Evolutionary conservation across 495 filamentous ascomycete species (phyloP), one percentile per base, ranked within the genome.

Genomic region (Talaromyces liani): DNA sequence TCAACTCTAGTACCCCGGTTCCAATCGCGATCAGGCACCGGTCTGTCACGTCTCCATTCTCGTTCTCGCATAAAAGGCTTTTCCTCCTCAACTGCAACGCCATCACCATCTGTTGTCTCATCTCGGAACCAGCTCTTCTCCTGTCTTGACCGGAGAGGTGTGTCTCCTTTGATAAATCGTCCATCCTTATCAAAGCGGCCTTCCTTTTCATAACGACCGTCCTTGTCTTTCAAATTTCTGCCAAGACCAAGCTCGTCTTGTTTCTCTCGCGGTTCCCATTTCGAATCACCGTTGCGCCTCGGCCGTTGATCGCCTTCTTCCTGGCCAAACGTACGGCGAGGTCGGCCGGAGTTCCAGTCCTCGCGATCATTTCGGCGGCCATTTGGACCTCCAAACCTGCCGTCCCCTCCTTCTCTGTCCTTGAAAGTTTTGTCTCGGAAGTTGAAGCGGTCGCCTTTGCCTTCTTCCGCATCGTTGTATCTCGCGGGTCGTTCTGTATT

Each of bases 21-120:
- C 71, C 87, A 87, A 59, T 90, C 89, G 58, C 87, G 83, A 64
- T 90, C 88, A 68, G 72, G 84, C 58, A 76, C 82, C 24, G 81
- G 79, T 63, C 77, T 78, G 47, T 86, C 83, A 27, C 87, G 84
- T 53, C 82, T 80, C 84, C 88, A 88, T 72, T 87, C 88, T 70
- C 85, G 69, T 79, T 82, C 78, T 79, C 87, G 68, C 73, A 84
- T 68, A 70, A 80, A 63, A 12, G 69, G 77, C 70, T 68, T 82
- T 62, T 81, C 79, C 22, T 79, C 84, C 33, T 86, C 88, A 41
- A 78, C 76, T 60, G 87, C 86, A 16, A 76, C 75, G 22, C 72
- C 75, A 53, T 81, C 82, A 16, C 73, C 86, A 12, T 73, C 67
- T 24, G 80, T 81, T n/a, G 72, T 75, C 25, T 79, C 79, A 56